phyloP scores from a whole-genome alignment of 495 filamentous ascomycete species.

The Chaetomium tenue region DNA sequence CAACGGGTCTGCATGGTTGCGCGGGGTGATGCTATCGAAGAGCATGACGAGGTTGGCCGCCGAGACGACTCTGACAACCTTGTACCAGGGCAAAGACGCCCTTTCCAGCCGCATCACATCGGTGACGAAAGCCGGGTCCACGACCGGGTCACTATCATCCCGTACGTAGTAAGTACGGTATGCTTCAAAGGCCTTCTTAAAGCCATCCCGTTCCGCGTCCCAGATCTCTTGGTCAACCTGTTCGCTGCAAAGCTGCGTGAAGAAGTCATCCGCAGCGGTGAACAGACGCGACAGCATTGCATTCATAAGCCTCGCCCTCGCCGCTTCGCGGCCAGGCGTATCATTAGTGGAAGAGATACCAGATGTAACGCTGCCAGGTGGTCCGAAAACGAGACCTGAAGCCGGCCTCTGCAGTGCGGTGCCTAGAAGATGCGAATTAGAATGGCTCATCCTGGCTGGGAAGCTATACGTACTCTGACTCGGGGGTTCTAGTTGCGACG shows the following conservation, averaged over 20 bases:
- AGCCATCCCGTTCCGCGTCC: constrained; percentile 9
- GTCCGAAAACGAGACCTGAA: background rate
- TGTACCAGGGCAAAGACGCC: background rate
- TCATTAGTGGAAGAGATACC: background rate
- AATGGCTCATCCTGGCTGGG: background rate
- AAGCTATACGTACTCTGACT: constrained; percentile 25
- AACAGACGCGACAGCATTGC: constrained; percentile 19
- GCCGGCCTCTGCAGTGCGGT: background rate
- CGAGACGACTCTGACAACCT: constrained; percentile 13
- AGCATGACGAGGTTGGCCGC: constrained; percentile 29
- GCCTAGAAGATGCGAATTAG: background rate
- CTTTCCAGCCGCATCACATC: constrained; percentile 14
- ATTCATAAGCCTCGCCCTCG: constrained; percentile 20
- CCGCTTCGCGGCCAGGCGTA: constrained; percentile 16
- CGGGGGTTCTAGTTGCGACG: constrained; percentile 22
- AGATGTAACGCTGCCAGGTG: background rate
- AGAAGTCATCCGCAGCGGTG: constrained; percentile 24
- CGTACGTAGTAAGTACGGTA: constrained; percentile 21
- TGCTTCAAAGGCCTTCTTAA: constrained; percentile 10
- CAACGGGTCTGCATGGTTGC: constrained; percentile 2
- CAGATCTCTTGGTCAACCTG: constrained; percentile 17
- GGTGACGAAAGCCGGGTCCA: constrained; percentile 25
- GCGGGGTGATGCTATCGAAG: constrained; percentile 18
- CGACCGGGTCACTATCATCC: constrained; percentile 12
- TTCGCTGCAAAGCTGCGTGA: constrained; percentile 17